Base-by-base conservation (phyloP, 257 asterid genomes). In the Jaltomata sinuosa region DNA sequence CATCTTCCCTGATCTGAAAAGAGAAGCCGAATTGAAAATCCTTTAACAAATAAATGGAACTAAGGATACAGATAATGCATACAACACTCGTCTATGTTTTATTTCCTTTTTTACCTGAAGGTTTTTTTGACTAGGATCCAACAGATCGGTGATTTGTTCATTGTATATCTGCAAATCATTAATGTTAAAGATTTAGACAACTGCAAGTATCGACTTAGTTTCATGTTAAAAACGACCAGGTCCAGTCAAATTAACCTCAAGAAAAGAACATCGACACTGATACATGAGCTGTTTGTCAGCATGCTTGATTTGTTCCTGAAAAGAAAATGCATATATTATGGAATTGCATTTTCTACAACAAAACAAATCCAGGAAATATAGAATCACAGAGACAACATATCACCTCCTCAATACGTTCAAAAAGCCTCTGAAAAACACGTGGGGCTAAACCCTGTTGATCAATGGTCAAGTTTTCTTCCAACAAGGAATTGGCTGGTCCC, bases 181-280 rank as follows among this genome's bases (percentile, higher is more conserved):
- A 87, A 71, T 45, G 62, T 29, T 8, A 84, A 57, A 65, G 36
- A 54, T 85, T 57, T 82, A 49, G 76, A 59, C n/a, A 21, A 34
- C 82, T 77, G 62, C 5, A 55, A 72, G 38, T 16, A 59, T 85
- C 55, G 38, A 16, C 67, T 42, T 74, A 64, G 18, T 85, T 53
- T 31, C 54, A 45, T 5, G 2, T 83, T 74, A 81, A 86, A 53
- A 68, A 77, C 64, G 36, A 29, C 27, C 77, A 68, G 32, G 72
- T 49, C 52, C 34, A 83, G 86, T 16, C 64, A 50, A 67, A 79
- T 85, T 87, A 81, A 95, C 99, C 98, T 97, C 99, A 32, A 97
- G 98, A 88, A 97, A 97, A 87, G 99, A 97, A 87, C 99, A 97
- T 62, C 95, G 94, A 82, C 98, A 95, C 91, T 91, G 97, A 87